A percentile compares a stretch with the other conserved stretches of the same genome.
phyloP scores from a whole-genome alignment of 495 filamentous ascomycete genomes.

The Aspergillus ostianus region DNA sequence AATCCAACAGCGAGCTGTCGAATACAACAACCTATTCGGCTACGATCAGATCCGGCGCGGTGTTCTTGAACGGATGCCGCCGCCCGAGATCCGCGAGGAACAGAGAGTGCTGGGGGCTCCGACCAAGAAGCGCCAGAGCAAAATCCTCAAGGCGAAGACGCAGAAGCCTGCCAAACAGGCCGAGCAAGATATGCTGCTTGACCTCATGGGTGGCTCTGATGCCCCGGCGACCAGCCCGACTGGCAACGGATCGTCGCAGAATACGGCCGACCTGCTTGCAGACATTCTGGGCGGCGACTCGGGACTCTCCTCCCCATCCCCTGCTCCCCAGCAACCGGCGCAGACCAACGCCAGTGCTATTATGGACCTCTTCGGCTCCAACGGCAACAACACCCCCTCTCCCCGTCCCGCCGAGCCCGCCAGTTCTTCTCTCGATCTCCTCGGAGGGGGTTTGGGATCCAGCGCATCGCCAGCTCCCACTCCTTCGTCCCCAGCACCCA shows the following conservation, averaged over 20 bases:
- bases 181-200: conserved; percentile 87
- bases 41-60: conserved; percentile 85
- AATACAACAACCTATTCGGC: conserved; percentile 89
- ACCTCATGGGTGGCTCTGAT: conserved; percentile 85
- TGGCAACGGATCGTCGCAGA: conserved; percentile 62
- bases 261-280: conserved; percentile 82
- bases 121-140: conserved; percentile 73
- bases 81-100: conserved; percentile 93
- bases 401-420: conserved; percentile 34
- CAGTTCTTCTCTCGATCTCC: conserved; percentile 49
- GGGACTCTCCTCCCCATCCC: conserved; percentile 52
- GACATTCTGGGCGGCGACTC: conserved; percentile 67
- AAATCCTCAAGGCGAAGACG: conserved; percentile 65
- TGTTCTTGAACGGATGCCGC: conserved; percentile 95
- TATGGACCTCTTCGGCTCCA: conserved; percentile 73
- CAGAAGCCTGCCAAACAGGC: conserved; percentile 73
- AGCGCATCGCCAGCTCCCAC: conserved; percentile 37
- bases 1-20: conserved; percentile 91
- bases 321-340: conserved; percentile 43
- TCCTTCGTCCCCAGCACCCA: conserved; percentile 41
- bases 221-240: conserved; percentile 50
- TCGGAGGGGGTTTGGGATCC: conserved; percentile 45
- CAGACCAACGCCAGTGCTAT: conserved; percentile 68
- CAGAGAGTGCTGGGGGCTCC: conserved; percentile 87
- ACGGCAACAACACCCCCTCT: conserved; percentile 37